phyloP scores from a whole-genome alignment of 148 eudicot species.

The Linanthus parryae region DNA sequence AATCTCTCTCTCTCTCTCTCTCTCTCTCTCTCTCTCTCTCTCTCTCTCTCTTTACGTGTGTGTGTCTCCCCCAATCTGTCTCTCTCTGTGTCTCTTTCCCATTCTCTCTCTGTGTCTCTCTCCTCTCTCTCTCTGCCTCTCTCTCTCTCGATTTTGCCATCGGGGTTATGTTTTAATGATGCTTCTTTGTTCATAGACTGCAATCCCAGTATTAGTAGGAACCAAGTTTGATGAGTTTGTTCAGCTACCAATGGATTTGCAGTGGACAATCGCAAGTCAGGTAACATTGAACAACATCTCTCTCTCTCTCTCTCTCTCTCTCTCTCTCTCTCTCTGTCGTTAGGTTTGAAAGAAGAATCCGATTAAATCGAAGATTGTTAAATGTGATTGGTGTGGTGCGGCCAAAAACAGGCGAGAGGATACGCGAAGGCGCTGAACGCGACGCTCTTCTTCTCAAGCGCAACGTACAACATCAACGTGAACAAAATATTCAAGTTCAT shows the following conservation, averaged over 20 bases:
- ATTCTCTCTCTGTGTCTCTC: no score
- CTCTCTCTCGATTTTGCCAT: neutral
- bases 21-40: neutral
- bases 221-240: slow-evolving; percentile 71
- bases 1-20: no score
- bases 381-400: no score
- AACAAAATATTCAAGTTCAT: slow-evolving; percentile 60
- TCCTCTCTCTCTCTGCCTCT: no score
- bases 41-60: no score
- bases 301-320: neutral
- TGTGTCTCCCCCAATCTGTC: no score
- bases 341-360: no score
- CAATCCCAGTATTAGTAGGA: slow-evolving; percentile 59
- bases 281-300: slow-evolving; percentile 16
- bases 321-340: neutral
- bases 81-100: no score
- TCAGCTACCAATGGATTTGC: slow-evolving; percentile 54
- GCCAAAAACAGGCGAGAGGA: slow-evolving; percentile 41
- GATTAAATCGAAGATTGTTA: no score
- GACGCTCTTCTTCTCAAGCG: slow-evolving; percentile 55
- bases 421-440: slow-evolving; percentile 59
- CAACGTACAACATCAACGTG: slow-evolving; percentile 65
- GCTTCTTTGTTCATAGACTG: slow-evolving; percentile 29
- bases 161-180: neutral
- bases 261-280: slow-evolving; percentile 60